Base-by-base conservation (phyloP, 805 yeast species). In the Wickerhamiella sorbophila region DNA sequence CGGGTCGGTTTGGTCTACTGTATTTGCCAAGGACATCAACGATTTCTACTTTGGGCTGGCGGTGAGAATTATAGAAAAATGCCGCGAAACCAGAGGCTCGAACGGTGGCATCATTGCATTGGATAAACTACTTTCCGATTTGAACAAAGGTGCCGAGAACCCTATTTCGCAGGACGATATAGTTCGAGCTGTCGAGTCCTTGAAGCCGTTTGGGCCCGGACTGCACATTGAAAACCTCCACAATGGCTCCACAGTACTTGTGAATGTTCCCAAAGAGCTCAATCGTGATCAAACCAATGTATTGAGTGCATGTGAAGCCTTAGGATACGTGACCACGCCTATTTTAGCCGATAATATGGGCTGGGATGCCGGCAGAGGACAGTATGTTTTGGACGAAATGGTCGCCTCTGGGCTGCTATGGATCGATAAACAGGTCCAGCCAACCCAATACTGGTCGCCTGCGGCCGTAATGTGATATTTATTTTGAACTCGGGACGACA, bases 81-180 rank as follows among this genome's bases (percentile, higher is more conserved):
- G 94, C 53, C 74, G 78, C 41, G 65, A 67, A 19, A 79, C 88
- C 2, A 62, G 78, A 48, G 77, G 71, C 43, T 62, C 77, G 45
- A 87, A 84, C 55, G 96, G 96, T 14, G 96, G 96, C 0, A 64
- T 85, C 12, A 71, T 86, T 18, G 65, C 82, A 0, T 63, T 83
- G 20, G 65, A 71, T 31, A 79, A 76, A 44, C 58, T 79, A 22
- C 53, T 66, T 16, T 53, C 54, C 4, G 51, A 62, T 12, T 54
- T 65, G 17, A 64, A 46, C 17, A 33, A 37, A 9, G 21, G 19
- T 14, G 26, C 39, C 17, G 39, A 27, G 2, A 16, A 14, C 15
- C 26, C 22, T n/a, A 44, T 50, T 29, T 29, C 52, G 24, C 70
- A 67, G 29, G 59, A 57, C 1, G 94, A 85, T 50, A 60, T 85